Conservation (phyloP, 164 flowering plant species). For the Saururus chinensis region DNA sequence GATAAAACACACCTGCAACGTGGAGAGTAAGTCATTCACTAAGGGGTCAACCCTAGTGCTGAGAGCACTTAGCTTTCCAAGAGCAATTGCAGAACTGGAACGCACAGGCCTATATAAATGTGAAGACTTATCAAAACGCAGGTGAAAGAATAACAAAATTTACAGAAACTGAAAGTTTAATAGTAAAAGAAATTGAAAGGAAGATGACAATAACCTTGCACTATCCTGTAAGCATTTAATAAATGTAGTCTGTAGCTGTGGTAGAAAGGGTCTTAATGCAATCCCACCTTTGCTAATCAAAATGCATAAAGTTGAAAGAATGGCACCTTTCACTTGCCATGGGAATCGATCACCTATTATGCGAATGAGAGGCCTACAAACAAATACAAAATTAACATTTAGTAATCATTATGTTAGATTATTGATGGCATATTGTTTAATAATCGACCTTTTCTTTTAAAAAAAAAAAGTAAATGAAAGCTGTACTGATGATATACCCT, state of each 20-base stretch:
- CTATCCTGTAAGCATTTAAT: conserved; percentile 89
- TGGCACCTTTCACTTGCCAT: conserved; percentile 99
- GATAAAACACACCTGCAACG: conserved; percentile 58
- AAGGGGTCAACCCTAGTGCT: conserved; percentile 96
- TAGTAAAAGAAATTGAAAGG: not conserved
- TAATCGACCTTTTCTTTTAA: too few species aligned
- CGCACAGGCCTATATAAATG: conserved; percentile 70
- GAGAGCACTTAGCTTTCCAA: conserved; percentile 97
- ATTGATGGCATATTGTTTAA: too few species aligned
- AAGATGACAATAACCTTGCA: conserved; percentile 48
- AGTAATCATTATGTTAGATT: not conserved
- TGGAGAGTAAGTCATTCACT: conserved; percentile 79
- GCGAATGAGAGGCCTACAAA: conserved; percentile 88
- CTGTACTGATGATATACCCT: conserved; percentile 43
- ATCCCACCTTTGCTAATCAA: conserved; percentile 86
- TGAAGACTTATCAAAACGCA: conserved; percentile 2
- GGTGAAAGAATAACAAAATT: too few species aligned
- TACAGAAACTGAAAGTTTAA: not conserved
- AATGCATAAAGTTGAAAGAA: conserved; percentile 74
- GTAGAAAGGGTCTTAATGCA: conserved; percentile 95
- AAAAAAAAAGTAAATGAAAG: not conserved
- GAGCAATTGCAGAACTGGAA: conserved; percentile 90
- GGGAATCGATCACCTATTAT: conserved; percentile 96
- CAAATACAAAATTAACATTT: conserved; percentile 2
- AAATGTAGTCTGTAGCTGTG: conserved; percentile 98